Evolutionary conservation across 163 green algal species (phyloP), one percentile per base, ranked within the genome.

Genomic region (Scenedesmus sp.): DNA sequence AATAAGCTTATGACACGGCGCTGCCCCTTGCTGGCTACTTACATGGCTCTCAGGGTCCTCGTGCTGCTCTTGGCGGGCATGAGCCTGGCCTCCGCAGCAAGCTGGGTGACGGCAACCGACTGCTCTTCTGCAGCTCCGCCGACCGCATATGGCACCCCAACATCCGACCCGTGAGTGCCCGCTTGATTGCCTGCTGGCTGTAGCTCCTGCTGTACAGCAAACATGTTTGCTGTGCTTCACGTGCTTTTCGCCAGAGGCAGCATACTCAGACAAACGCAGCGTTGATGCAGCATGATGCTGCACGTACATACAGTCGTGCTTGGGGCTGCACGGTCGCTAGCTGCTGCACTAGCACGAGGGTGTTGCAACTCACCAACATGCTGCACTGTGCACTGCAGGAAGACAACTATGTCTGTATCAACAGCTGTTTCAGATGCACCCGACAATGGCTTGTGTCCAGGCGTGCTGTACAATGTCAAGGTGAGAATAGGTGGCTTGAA

Each of bases 361-460:
- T n/a, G 40, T 26, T 83, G 78, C 40, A 61, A 30, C 3, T 43
- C n/a, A 49, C n/a, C 24, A 51, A 43, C 24, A 18, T 61, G 42
- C 26, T 43, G 13, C 16, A 20, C 79, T 83, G 79, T 65, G 79
- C 46, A 35, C 26, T 86, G 81, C 81, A 86, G 81, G 46, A 86
- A 35, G 22, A 86, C 81, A 13, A 72, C 81, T n/a, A 46, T 86
- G 5, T 51, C 26, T n/a, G n/a, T 86, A 0, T 37, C 33, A 24
- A 72, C 46, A 42, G 46, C 13, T 46, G 81, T 37, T 49, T 13
- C 61, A 3, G 24, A 16, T 7, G 65, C 65, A 40, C 46, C 81
- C 15, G 81, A 56, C 18, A 59, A 46, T 35, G 81, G 59, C 81
- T 30, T 86, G 26, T 86, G 81, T 49, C 81, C 81, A 51, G 81